Base-by-base conservation (phyloP, 495 filamentous ascomycete species). In the Daldinia loculata region DNA sequence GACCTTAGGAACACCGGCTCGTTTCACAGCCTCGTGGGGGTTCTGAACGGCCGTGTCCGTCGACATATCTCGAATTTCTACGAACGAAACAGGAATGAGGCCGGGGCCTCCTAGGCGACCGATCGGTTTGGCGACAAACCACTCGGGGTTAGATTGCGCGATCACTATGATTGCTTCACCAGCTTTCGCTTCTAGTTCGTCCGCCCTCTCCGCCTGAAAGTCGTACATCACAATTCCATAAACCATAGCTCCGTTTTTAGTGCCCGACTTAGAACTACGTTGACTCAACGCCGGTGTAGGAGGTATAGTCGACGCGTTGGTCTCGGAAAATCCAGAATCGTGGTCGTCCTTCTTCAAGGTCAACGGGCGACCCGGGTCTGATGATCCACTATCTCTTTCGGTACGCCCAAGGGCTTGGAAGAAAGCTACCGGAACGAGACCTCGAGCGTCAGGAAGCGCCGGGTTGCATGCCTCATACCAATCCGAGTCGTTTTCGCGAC, bases 381-480 rank as follows among this genome's bases (percentile, higher is more conserved):
- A 97, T 75, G 90, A 89, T 70, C 85, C 91, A 78, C 91, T 93
- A 79, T 97, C 91, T 76, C 95, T 87, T 80, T 95, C 93, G 69
- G 89, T 94, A 83, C 95, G 95, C 63, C 92, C 93, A 48, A 99
- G 87, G 12, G 90, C 84, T 79, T 98, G 93, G 80, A 99, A 99
- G 83, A 91, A 97, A 27, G 90, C 85, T 38, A 97, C 95, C 7
- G 95, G 95, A 48, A 99, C 95, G 61, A 99, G 86, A 69, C 95
- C 95, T 67, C 93, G 90, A 43, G 93, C 92, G 80, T 89, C 89
- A 74, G 93, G 92, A 72, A 97, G 87, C 64, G 93, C 88, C 63
- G 95, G 95, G 80, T 99, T 99, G 84, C 94, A 98, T 17, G 95
- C 95, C 83, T 98, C 95, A 85, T 98, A 99, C 95, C 95, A 99